These are phyloP conservation scores for Huntiella moniliformis DNA, from an alignment of 2,329 filamentous ascomycete species.

Conservation along the genomic window DNA sequence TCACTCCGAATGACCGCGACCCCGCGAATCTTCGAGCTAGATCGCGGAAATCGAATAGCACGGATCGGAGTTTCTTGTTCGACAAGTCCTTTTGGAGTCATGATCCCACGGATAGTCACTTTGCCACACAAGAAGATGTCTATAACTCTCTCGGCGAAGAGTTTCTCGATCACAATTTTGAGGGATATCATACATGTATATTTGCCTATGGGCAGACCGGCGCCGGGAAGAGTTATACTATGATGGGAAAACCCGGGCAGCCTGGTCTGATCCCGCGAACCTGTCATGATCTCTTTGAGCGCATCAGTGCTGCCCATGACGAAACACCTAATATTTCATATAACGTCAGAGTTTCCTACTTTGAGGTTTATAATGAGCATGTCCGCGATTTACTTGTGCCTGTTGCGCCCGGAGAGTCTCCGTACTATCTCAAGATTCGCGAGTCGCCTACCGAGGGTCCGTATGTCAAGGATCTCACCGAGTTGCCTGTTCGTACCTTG, in stretches of 20 bases:
- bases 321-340: conserved; percentile 86
- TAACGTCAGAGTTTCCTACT: conserved; percentile 93
- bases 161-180: conserved; percentile 97
- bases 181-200: conserved; percentile 97
- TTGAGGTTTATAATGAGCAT: conserved; percentile 98
- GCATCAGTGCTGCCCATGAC: conserved; percentile 59
- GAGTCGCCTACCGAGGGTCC: conserved; percentile 89
- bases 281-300: conserved; percentile 86
- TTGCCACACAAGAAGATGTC: conserved; percentile 80
- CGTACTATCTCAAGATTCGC: conserved; percentile 90
- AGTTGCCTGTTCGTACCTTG: conserved; percentile 76
- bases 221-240: conserved; percentile 95
- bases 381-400: conserved; percentile 83
- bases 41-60: conserved; percentile 48
- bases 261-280: conserved; percentile 87
- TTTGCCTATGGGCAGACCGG: conserved; percentile 97
- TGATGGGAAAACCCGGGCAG: conserved; percentile 76
- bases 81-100: conserved; percentile 99
- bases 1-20: conserved; percentile 42
- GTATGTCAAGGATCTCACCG: conserved; percentile 90
- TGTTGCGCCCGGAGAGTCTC: conserved; percentile 46
- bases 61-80: conserved; percentile 86
- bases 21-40: conserved; percentile 38
- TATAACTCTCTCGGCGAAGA: conserved; percentile 91
- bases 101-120: conserved; percentile 58